Evolutionary conservation across 2,329 filamentous ascomycete species (phyloP), one percentile per base, ranked within the genome.

Genomic region (Coniochaeta sp.): DNA sequence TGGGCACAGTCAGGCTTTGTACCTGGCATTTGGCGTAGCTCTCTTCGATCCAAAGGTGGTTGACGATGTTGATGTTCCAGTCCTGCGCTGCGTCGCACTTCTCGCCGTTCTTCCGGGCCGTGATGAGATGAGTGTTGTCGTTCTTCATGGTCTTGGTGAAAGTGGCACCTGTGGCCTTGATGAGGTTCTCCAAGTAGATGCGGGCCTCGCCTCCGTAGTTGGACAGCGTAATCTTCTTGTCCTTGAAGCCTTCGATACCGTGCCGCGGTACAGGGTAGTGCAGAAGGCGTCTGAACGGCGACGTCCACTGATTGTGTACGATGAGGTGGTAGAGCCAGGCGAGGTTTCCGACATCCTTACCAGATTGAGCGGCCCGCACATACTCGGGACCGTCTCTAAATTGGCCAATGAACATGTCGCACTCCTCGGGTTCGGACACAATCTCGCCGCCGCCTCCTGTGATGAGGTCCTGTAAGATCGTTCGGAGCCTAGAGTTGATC

Each of bases 21-120:
- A 86, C 73, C 62, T 87, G 79, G 72, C 91, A 96, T 65, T 87
- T 90, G 1, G 92, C 90, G 64, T 97, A 99, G 68, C 91, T 95
- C 64, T 99, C 94, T 67, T 99, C 94, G 45, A 99, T 79, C 94
- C 94, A 99, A 1, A 99, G 77, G 65, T 99, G 94, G 66, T 97
- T 99, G 60, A 96, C 75, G 60, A 96, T 86, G 52, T 90, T 75
- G 51, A 97, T 85, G 50, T 87, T 86, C 94, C 94, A 99, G 69
- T 97, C 94, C 55, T 83, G 81, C 0, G 94, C 94, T 1, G 94
- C 94, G 32, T 87, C 85, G 66, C 89, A 96, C 69, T 99, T 99
- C 64, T 97, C 94, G 63, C 92, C 95, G 52, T 83, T 83, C 53
- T 86, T 83, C 60, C 95, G 87, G 4, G 94, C 94, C 0, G 92